A percentile compares a stretch with the other conserved stretches of the same genome.
phyloP scores from a whole-genome alignment of 2,329 filamentous ascomycete species.

The Penicillium glabrum region DNA sequence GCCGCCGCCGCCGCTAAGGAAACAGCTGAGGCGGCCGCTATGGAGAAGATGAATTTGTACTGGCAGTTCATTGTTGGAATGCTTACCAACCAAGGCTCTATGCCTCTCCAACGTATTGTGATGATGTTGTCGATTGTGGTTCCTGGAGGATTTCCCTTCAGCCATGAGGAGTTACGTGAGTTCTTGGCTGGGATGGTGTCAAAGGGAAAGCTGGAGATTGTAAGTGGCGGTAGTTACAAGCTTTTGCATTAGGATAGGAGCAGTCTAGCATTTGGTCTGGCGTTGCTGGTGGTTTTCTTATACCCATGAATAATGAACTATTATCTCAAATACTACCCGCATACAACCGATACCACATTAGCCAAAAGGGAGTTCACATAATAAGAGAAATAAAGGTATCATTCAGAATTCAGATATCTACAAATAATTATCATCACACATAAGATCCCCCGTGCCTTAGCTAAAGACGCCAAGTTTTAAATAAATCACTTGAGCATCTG shows the following conservation, averaged over 20 bases:
- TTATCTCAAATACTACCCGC: background rate
- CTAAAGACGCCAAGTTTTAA: background rate
- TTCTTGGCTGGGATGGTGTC: slow-evolving; percentile 78
- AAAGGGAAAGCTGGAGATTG: slow-evolving; percentile 67
- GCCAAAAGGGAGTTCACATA: background rate
- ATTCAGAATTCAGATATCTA: background rate
- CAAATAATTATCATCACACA: background rate
- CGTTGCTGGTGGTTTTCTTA: slow-evolving; percentile 11
- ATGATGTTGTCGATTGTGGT: slow-evolving; percentile 97
- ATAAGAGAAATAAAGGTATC: background rate
- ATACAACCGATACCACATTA: background rate
- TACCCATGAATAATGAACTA: slow-evolving; percentile 8
- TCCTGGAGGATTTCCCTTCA: slow-evolving; percentile 83
- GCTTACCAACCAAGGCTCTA: slow-evolving; percentile 86
- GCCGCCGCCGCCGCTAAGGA: slow-evolving; percentile 45
- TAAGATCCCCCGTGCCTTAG: background rate
- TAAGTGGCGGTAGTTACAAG: slow-evolving; percentile 67
- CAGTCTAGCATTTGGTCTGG: slow-evolving; percentile 7
- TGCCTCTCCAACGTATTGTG: slow-evolving; percentile 76
- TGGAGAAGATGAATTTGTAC: slow-evolving; percentile 72
- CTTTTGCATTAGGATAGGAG: slow-evolving; percentile 28
- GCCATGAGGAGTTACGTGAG: slow-evolving; percentile 80
- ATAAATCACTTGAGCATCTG: background rate
- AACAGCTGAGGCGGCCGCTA: slow-evolving; percentile 57
- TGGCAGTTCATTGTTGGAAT: slow-evolving; percentile 92